Percentiles rank a stretch among this genome's conserved stretches.
These are phyloP conservation scores for Cyberlindnera bimundalis DNA, from an alignment of 805 yeast species.

Conservation along the genomic window DNA sequence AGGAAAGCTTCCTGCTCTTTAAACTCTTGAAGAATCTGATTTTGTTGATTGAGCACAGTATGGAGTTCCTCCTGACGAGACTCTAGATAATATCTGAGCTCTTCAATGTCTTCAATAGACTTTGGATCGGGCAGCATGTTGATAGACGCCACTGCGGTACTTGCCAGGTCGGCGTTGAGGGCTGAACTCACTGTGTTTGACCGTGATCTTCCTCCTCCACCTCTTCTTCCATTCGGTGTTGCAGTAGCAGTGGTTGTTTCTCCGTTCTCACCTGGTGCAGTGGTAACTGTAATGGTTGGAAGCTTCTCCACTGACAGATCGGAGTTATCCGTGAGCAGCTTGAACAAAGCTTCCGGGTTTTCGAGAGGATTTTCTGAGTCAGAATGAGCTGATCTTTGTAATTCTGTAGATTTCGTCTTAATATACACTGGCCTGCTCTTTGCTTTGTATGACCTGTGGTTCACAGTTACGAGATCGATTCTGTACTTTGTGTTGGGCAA, in stretches of 20 bases:
- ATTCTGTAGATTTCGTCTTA: slow-evolving; percentile 33
- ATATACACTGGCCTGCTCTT: slow-evolving; percentile 39
- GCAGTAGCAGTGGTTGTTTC: slow-evolving; percentile 20
- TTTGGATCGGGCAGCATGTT: slow-evolving; percentile 20
- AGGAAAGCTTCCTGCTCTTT: slow-evolving; percentile 36
- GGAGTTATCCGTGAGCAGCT: slow-evolving; percentile 31
- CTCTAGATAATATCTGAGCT: slow-evolving; percentile 39
- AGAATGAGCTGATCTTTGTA: slow-evolving; percentile 21
- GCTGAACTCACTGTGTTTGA: slow-evolving; percentile 34
- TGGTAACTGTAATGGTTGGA: slow-evolving; percentile 28
- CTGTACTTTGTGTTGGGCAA: slow-evolving; percentile 37
- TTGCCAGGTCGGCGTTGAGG: slow-evolving; percentile 9
- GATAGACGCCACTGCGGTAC: slow-evolving; percentile 12
- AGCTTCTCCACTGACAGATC: slow-evolving; percentile 22
- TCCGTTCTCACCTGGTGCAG: slow-evolving; percentile 17
- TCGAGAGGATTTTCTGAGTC: slow-evolving; percentile 28
- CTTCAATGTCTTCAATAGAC: slow-evolving; percentile 38
- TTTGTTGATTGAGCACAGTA: slow-evolving; percentile 32
- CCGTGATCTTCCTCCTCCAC: slow-evolving; percentile 28
- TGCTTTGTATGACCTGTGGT: slow-evolving; percentile 37
- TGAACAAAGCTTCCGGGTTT: slow-evolving; percentile 37
- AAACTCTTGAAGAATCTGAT: slow-evolving; percentile 33
- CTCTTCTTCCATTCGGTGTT: slow-evolving; percentile 17
- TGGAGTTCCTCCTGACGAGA: slow-evolving; percentile 40
- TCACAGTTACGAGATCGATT: slow-evolving; percentile 41